A percentile compares a stretch with the other conserved stretches of the same genome.
Conservation (phyloP, 2,329 filamentous ascomycete species). For the Venturia effusa region DNA sequence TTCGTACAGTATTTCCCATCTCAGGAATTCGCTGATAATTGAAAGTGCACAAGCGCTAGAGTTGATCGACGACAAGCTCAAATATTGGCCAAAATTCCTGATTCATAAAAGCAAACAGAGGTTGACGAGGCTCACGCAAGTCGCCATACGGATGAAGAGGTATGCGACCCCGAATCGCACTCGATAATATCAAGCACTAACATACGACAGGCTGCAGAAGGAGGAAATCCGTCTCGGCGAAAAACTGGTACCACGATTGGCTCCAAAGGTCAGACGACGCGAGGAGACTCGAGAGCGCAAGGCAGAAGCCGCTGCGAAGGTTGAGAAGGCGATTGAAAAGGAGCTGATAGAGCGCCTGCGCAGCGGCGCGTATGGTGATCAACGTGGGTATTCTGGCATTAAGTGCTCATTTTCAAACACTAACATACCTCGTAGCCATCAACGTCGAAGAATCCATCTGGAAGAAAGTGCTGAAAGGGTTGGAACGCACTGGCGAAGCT, state of each 20-base stretch:
- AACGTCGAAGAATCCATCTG: constrained; percentile 93
- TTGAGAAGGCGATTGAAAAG: constrained; percentile 90
- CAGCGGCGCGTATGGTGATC: constrained; percentile 87
- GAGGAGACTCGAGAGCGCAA: constrained; percentile 40
- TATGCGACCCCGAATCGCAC: too few species aligned
- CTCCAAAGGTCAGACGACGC: constrained; percentile 65
- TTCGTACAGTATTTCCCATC: too few species aligned
- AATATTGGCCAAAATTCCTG: constrained; percentile 92
- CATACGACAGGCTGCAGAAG: constrained; percentile 48
- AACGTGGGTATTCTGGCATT: constrained; percentile 31
- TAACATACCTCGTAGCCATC: constrained; percentile 36
- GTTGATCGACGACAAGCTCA: constrained; percentile 73
- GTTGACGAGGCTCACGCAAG: constrained; percentile 82
- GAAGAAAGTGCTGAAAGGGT: constrained; percentile 88
- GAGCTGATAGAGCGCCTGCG: constrained; percentile 85
- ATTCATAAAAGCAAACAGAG: constrained; percentile 95
- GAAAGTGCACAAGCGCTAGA: constrained; percentile 52
- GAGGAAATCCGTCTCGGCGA: constrained; percentile 87
- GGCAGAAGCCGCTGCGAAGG: constrained; percentile 59
- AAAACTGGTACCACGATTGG: constrained; percentile 75
- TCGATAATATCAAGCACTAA: too few species aligned
- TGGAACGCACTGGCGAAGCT: constrained; percentile 81
- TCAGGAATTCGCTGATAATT: too few species aligned
- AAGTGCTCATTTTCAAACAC: too few species aligned
- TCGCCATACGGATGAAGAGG: constrained; percentile 64